Evolutionary conservation across 208 protist genomes (phyloP).

Genomic region (Leishmania tropica): DNA sequence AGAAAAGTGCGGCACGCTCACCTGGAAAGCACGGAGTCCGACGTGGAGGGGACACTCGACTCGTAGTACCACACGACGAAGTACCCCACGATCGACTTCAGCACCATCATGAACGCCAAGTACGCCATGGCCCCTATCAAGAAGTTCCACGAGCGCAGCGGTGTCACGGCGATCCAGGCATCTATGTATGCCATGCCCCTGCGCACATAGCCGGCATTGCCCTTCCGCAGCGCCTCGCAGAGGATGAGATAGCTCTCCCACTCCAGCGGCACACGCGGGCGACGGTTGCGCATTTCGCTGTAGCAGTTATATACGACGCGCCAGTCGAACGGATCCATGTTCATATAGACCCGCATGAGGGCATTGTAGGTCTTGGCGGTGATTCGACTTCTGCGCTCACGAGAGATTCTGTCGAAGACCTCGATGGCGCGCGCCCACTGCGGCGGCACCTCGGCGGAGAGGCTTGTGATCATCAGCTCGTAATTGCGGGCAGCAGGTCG

Average conservation of each 20-base stretch:
- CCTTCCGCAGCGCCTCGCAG: slow-evolving; percentile 62
- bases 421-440: slow-evolving; percentile 82
- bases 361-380: slow-evolving; percentile 84
- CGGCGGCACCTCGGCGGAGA: slow-evolving; percentile 67
- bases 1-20: not conserved
- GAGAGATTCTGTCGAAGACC: slow-evolving; percentile 82
- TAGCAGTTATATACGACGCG: slow-evolving; percentile 92
- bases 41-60: slow-evolving; percentile 9
- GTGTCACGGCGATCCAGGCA: slow-evolving; percentile 81
- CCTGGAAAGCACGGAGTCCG: slow-evolving; percentile 24
- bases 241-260: slow-evolving; percentile 87
- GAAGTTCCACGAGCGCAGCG: slow-evolving; percentile 60
- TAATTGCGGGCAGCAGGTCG: slow-evolving; percentile 63
- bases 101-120: slow-evolving; percentile 47
- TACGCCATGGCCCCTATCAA: slow-evolving; percentile 52
- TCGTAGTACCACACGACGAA: slow-evolving; percentile 49
- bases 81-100: slow-evolving; percentile 57
- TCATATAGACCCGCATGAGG: slow-evolving; percentile 86
- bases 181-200: slow-evolving; percentile 76
- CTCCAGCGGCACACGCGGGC: slow-evolving; percentile 67
- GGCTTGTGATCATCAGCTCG: slow-evolving; percentile 77
- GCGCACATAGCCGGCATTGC: slow-evolving; percentile 63
- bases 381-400: slow-evolving; percentile 42
- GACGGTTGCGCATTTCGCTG: slow-evolving; percentile 68
- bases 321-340: slow-evolving; percentile 91